Conservation (phyloP, 2,329 filamentous ascomycete genomes). For the Pseudocercospora musae region DNA sequence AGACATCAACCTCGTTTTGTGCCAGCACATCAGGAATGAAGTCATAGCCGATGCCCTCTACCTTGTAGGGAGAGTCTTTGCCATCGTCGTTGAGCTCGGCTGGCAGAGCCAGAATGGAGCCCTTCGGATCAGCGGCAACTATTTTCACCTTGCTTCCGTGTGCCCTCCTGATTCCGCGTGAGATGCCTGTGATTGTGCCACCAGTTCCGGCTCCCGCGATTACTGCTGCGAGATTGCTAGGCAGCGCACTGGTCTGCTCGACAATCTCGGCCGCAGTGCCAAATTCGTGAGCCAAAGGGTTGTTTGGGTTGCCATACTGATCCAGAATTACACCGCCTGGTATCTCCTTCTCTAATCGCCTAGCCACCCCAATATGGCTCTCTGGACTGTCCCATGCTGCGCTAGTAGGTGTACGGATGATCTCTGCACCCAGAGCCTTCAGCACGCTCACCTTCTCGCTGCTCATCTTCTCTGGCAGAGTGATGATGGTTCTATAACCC, state of each 20-base stretch:
- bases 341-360: constrained; percentile 86
- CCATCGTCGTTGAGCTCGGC: constrained; percentile 73
- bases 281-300: constrained; percentile 87
- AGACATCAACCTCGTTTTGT: constrained; percentile 75
- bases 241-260: constrained; percentile 64
- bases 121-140: constrained; percentile 86
- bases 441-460: constrained; percentile 96
- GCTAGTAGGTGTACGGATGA: constrained; percentile 94
- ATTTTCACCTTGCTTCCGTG: constrained; percentile 83
- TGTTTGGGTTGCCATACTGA: constrained; percentile 89
- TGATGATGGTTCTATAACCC: constrained; percentile 98
- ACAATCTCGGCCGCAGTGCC: constrained; percentile 97
- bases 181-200: constrained; percentile 88
- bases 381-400: constrained; percentile 93
- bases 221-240: constrained; percentile 73
- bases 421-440: constrained; percentile 89
- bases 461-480: constrained; percentile 98
- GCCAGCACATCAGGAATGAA: constrained; percentile 94
- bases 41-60: constrained; percentile 98
- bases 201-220: constrained; percentile 93
- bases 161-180: constrained; percentile 73
- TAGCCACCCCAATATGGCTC: constrained; percentile 93
- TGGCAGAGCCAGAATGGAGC: constrained; percentile 85
- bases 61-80: constrained; percentile 86
- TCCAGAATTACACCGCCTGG: constrained; percentile 96